Evolutionary conservation across 75 land plant genomes (phyloP).

Genomic region (Pseudotsuga menziesii): DNA sequence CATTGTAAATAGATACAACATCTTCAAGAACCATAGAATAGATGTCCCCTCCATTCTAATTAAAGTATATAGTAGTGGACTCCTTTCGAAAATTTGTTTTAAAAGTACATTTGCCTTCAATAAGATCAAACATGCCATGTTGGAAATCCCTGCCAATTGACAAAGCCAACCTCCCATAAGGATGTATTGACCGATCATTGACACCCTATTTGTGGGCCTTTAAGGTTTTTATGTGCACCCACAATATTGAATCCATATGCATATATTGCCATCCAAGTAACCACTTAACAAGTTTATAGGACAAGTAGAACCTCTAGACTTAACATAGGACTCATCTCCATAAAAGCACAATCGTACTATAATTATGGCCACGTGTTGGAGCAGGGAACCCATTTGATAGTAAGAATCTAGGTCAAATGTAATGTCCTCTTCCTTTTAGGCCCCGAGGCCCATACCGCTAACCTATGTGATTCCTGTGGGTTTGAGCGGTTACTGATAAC

Average conservation of each 20-base stretch:
- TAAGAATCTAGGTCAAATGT: conserved; percentile 67
- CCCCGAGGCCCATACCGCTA: too few relatives aligned
- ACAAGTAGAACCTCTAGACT: conserved; percentile 16
- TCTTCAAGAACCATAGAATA: conserved; percentile 62
- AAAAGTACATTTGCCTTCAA: conserved; percentile 81
- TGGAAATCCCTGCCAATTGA: conserved; percentile 63
- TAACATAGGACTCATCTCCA: conserved; percentile 8
- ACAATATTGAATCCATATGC: conserved; percentile 75
- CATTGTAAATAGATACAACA: conserved; percentile 53
- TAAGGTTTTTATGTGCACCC: conserved; percentile 65
- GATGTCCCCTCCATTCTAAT: conserved; percentile 33
- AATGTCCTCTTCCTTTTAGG: too few relatives aligned
- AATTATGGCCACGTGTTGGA: conserved; percentile 46
- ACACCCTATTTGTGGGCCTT: conserved; percentile 50
- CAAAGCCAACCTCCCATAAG: conserved; percentile 66
- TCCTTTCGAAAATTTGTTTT: conserved; percentile 55
- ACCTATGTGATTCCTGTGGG: too few relatives aligned
- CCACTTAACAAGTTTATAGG: conserved; percentile 76
- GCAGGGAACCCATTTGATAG: conserved; percentile 60
- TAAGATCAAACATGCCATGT: conserved; percentile 71
- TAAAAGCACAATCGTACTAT: conserved; percentile 66
- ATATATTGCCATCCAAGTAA: conserved; percentile 69
- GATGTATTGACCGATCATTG: conserved; percentile 65
- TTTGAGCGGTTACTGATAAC: too few relatives aligned
- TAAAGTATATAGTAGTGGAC: conserved; percentile 58